Percentiles rank a stretch among this genome's conserved stretches.
Conservation (phyloP, 2,329 filamentous ascomycete genomes). For the Zymoseptoria ardabiliae region DNA sequence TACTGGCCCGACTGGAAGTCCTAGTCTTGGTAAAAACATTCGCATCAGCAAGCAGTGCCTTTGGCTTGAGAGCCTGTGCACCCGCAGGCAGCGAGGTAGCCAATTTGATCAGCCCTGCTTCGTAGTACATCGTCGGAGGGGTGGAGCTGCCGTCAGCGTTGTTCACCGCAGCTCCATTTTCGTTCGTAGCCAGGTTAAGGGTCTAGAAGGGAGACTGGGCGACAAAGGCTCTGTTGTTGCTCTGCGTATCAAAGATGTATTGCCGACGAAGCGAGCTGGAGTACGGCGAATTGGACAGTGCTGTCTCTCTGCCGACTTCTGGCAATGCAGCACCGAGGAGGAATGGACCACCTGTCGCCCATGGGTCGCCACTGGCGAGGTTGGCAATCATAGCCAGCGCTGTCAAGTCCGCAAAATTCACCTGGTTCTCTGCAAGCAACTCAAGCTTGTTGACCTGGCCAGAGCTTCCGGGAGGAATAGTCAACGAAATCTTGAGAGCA, state of each 20-base stretch:
- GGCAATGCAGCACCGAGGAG: neutral
- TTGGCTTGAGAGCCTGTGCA: neutral
- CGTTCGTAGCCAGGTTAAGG: neutral
- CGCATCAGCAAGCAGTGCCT: neutral
- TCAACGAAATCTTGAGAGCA: neutral
- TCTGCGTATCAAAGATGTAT: neutral
- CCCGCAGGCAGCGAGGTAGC: neutral
- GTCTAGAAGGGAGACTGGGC: neutral
- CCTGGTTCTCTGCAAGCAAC: neutral
- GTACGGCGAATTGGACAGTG: neutral
- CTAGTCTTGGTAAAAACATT: neutral
- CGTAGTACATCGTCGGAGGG: neutral
- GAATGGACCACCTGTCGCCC: neutral
- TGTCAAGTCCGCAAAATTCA: neutral
- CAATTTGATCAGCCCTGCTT: neutral
- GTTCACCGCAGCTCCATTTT: neutral
- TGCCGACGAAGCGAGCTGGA: neutral
- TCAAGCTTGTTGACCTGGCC: neutral
- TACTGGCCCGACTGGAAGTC: too few species aligned
- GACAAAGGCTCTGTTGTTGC: neutral
- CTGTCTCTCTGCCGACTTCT: neutral
- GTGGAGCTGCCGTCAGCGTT: neutral
- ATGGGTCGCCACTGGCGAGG: neutral
- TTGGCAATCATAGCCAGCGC: neutral
- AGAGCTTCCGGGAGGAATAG: neutral